Conservation (phyloP, 2,329 filamentous ascomycete genomes). For the Scedosporium apiospermum region DNA sequence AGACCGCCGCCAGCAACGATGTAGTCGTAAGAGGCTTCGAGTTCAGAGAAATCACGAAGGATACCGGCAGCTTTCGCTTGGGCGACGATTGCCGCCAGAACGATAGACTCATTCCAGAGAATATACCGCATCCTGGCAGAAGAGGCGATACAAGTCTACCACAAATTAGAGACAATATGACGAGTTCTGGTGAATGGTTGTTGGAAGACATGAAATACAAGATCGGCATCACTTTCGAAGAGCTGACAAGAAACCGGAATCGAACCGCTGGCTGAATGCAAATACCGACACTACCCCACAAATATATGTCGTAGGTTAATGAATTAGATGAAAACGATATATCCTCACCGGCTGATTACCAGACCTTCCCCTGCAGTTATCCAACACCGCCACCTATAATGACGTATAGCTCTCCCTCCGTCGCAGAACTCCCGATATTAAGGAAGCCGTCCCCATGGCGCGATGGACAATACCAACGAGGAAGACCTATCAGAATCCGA, state of each 20-base stretch:
- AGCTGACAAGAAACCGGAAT: neutral
- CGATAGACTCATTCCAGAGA: neutral
- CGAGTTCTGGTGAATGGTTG: no score
- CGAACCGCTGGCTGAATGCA: neutral
- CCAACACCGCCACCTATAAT: no score
- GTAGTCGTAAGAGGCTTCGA: constrained; percentile 15
- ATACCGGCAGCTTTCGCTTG: neutral
- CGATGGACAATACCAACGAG: no score
- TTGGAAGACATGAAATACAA: neutral
- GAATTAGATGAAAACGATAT: neutral
- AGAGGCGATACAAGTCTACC: no score
- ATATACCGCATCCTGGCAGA: no score
- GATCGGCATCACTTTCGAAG: neutral
- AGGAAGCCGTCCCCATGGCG: no score
- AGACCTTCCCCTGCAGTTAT: neutral
- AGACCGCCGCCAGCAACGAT: constrained; percentile 21
- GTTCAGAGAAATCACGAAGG: neutral
- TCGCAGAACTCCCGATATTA: no score
- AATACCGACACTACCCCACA: neutral
- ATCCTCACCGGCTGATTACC: neutral
- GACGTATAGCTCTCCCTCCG: no score
- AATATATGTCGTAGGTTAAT: neutral
- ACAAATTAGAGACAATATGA: no score
- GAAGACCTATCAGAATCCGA: no score
- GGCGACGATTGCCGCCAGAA: neutral